Base-by-base conservation (phyloP, 2,329 filamentous ascomycete genomes). In the Fonsecaea pugnacius region DNA sequence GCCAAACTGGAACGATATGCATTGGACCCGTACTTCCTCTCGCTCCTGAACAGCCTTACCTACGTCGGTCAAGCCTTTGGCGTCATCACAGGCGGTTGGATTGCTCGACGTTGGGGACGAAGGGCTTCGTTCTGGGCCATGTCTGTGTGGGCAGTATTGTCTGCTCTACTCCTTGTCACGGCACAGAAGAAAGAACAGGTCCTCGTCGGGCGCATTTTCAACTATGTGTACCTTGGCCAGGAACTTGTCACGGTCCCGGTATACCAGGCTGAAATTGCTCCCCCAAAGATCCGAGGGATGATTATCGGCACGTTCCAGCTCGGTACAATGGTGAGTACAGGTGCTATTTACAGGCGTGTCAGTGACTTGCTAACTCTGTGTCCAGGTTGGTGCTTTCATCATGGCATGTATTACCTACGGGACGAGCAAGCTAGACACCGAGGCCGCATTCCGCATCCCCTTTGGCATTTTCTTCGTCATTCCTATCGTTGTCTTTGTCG, bases 221-320 rank as follows among this genome's bases (percentile, higher is more conserved):
- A 66, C 51, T 66, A 66, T 32, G 51, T 66, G 60, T 66, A 66
- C 24, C 40, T 66, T 12, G 64, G 64, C 16, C 58, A 62, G n/a
- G 64, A 66, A 18, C 60, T 66, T 16, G 58, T 58, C 5, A 61
- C 58, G 8, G 56, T 66, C 5, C 64, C 64, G 2, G 58, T 66
- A 10, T 59, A 36, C 18, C 64, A 66, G 51, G 33, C 60, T 16
- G 64, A 66, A 33, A 66, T 66, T 46, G 60, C 53, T 14, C 64
- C 64, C 14, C 56, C 60, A 2, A 38, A 63, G 24, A 55, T 63
- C 48, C 64, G 64, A 57, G 64, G 64, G 9, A 48, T 66, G 18
- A 51, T 66, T 8, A 48, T 66, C 30, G 60, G 64, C 33, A 66
- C 64, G 2, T 66, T 59, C 53, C 64, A 66, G 27, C 40, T 66